phyloP scores from a whole-genome alignment of 2,329 filamentous ascomycete species.

The Nothophaeocryptopus gaeumannii region DNA sequence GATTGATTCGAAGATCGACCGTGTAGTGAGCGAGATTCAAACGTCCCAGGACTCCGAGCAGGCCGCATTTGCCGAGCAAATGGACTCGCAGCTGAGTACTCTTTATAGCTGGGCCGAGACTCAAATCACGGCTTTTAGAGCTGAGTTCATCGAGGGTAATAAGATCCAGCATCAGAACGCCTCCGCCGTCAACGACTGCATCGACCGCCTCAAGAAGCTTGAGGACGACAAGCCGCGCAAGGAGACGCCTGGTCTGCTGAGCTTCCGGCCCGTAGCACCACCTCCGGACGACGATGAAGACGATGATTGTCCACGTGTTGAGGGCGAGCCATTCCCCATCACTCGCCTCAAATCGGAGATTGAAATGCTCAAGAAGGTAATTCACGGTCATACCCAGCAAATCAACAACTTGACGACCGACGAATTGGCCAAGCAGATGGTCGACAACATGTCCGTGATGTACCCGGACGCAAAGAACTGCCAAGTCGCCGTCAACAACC shows the following conservation, averaged over 20 bases:
- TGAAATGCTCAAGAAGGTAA: conserved; percentile 2
- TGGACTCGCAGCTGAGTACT: neutral
- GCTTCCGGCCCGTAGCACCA: neutral
- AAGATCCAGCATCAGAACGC: conserved; percentile 1
- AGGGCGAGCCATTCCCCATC: no score
- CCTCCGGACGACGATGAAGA: neutral
- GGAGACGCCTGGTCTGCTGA: neutral
- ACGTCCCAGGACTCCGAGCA: neutral
- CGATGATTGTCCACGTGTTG: neutral
- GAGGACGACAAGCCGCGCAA: neutral
- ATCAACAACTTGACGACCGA: conserved; percentile 15
- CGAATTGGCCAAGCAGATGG: conserved; percentile 13
- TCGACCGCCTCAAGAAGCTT: conserved; percentile 3
- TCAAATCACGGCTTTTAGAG: neutral
- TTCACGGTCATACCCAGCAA: neutral
- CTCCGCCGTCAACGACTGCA: conserved; percentile 1
- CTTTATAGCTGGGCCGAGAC: neutral
- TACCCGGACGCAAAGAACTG: conserved; percentile 10
- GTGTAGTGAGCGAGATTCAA: neutral
- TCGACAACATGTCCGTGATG: conserved; percentile 6
- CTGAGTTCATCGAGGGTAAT: neutral
- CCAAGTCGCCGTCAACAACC: neutral
- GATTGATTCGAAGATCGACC: neutral
- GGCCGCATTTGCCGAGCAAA: neutral
- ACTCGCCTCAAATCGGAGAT: neutral